Conservation (phyloP, 805 yeast species). For the Hanseniaspora valbyensis region DNA sequence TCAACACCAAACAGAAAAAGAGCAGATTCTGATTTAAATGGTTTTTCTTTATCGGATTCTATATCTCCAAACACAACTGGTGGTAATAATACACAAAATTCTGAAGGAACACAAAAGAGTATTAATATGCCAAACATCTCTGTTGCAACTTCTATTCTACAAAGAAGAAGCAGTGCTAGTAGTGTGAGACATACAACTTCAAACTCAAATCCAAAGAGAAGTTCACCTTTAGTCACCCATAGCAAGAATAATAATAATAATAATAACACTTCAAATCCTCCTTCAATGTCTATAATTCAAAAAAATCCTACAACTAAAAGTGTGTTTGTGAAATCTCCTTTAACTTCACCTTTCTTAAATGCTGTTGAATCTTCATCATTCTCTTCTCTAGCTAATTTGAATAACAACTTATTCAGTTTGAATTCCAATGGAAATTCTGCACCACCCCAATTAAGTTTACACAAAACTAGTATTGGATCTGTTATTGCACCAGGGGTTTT, state of each 20-base stretch:
- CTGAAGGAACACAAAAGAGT: neutral
- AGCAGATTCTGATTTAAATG: neutral
- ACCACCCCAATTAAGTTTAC: neutral
- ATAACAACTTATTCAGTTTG: constrained; percentile 17
- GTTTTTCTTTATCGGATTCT: neutral
- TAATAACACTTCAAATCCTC: constrained; percentile 40
- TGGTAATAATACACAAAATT: neutral
- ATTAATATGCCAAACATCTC: constrained; percentile 16
- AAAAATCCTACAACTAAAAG: constrained; percentile 33
- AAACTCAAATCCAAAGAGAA: constrained; percentile 41
- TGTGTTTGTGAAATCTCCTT: constrained; percentile 35
- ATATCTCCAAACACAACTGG: constrained; percentile 6
- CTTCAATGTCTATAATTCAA: constrained; percentile 48
- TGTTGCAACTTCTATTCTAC: constrained; percentile 17
- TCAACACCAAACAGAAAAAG: neutral
- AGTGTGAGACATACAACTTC: constrained; percentile 19
- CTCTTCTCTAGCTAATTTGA: constrained; percentile 33
- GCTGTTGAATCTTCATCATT: constrained; percentile 32
- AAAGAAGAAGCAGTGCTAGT: constrained; percentile 24
- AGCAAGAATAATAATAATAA: neutral
- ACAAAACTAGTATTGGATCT: constrained; percentile 10
- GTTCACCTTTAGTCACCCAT: constrained; percentile 36
- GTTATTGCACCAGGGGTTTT: neutral
- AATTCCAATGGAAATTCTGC: neutral
- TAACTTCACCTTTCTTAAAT: constrained; percentile 46